Percentiles rank a stretch among this genome's conserved stretches.
Evolutionary conservation across 129 eudicot genomes (phyloP).

Genomic region (Flaveria trinervia): DNA sequence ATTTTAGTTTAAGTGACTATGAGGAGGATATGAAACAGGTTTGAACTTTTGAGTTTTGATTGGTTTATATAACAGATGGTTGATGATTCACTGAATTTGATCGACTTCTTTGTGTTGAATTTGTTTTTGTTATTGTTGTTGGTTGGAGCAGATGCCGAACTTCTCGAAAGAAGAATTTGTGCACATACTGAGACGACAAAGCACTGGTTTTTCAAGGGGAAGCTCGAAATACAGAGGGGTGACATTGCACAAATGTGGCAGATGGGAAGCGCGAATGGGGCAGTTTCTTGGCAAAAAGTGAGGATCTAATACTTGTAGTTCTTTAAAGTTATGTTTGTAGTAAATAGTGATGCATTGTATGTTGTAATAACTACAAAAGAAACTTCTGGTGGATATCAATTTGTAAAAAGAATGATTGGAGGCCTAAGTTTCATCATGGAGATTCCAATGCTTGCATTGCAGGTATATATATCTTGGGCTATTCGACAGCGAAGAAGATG

Average conservation of each 20-base stretch:
- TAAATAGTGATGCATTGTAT: not conserved
- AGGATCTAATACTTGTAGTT: slow-evolving; percentile 30
- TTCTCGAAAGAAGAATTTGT: slow-evolving; percentile 81
- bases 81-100: not conserved
- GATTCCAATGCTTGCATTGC: slow-evolving; percentile 49
- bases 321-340: slow-evolving; percentile 2
- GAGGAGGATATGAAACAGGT: slow-evolving; percentile 76
- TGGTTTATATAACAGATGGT: not conserved
- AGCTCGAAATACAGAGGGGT: slow-evolving; percentile 83
- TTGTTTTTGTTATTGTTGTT: not conserved
- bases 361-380: slow-evolving; percentile 6
- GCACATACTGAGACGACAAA: slow-evolving; percentile 73
- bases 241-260: slow-evolving; percentile 82
- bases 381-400: slow-evolving; percentile 10
- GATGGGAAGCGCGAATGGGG: slow-evolving; percentile 97
- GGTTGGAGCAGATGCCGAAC: slow-evolving; percentile 56
- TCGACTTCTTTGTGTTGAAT: not conserved
- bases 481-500: slow-evolving; percentile 79
- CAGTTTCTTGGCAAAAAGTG: slow-evolving; percentile 85
- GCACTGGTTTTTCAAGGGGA: slow-evolving; percentile 79
- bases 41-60: not conserved
- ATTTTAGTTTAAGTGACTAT: slow-evolving; percentile 56
- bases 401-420: slow-evolving; percentile 29
- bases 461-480: slow-evolving; percentile 90
- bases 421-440: slow-evolving; percentile 40